These are phyloP conservation scores for Lactarius quietus DNA, from an alignment of 768 basidiomycete species.

Conservation along the genomic window DNA sequence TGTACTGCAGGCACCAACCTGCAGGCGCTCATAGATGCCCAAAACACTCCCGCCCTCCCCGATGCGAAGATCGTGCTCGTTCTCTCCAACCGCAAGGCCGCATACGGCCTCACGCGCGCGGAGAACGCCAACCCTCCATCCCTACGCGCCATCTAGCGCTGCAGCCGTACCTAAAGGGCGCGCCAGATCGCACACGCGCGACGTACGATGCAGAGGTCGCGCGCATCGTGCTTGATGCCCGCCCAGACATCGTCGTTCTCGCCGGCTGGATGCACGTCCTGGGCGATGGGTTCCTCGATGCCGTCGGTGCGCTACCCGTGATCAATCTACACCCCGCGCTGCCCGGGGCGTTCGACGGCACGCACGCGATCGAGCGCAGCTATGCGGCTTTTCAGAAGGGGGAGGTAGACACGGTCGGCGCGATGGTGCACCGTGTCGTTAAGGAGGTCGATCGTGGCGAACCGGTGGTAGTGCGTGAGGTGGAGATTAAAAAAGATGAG, in stretches of 20 bases:
- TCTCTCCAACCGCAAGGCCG: conserved; percentile 88
- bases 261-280: conserved; percentile 99
- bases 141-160: conserved; percentile 80
- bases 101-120: conserved; percentile 86
- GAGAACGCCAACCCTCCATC: conserved; percentile 67
- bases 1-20: conserved; percentile 77
- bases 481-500: conserved; percentile 72
- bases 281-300: conserved; percentile 72
- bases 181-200: conserved; percentile 67
- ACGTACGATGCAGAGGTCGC: conserved; percentile 89
- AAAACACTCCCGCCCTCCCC: conserved; percentile 68
- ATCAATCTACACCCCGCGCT: conserved; percentile 97
- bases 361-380: conserved; percentile 85
- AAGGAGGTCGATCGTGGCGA: conserved; percentile 91
- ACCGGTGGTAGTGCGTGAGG: conserved; percentile 76
- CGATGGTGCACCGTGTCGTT: conserved; percentile 93
- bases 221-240: conserved; percentile 52
- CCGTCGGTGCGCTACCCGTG: conserved; percentile 66
- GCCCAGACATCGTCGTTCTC: conserved; percentile 86
- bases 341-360: conserved; percentile 94
- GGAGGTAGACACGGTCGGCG: conserved; percentile 73
- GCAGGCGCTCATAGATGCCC: conserved; percentile 92
- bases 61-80: conserved; percentile 72
- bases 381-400: conserved; percentile 85
- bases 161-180: conserved; percentile 73